Evolutionary conservation across 352 stramenopile genomes (phyloP).

Genomic region (Pythium insidiosum): DNA sequence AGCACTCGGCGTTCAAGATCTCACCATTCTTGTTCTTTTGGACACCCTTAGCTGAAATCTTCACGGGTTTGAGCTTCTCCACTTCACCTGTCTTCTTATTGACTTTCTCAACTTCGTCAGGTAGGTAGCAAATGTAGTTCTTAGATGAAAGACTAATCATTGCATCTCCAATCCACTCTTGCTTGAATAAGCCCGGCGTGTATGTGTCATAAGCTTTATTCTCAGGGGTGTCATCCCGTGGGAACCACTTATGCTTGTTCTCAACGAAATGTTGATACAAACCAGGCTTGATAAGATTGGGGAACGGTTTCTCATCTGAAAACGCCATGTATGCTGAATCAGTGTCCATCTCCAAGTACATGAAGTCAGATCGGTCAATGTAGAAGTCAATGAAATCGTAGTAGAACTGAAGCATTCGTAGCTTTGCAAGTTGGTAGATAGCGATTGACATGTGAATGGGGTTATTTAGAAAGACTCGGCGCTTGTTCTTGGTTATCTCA

Average conservation of each 20-base stretch:
- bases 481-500: constrained; percentile 11
- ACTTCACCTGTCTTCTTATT: neutral
- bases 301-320: constrained; percentile 9
- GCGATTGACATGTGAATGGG: constrained; percentile 14
- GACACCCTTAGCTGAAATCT: constrained; percentile 18
- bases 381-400: constrained; percentile 15
- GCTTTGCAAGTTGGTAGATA: constrained; percentile 16
- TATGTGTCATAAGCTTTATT: constrained; percentile 3
- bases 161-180: constrained; percentile 17
- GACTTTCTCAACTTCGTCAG: constrained; percentile 7
- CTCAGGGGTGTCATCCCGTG: constrained; percentile 5
- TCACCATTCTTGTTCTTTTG: constrained; percentile 10
- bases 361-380: constrained; percentile 11
- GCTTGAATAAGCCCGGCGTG: constrained; percentile 15
- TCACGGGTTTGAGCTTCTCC: neutral
- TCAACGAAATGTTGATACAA: constrained; percentile 10
- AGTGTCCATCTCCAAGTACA: constrained; percentile 15
- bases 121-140: constrained; percentile 21
- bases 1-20: constrained; percentile 13
- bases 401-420: constrained; percentile 18
- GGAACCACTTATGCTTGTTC: constrained; percentile 14
- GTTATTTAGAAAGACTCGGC: constrained; percentile 8
- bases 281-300: constrained; percentile 14
- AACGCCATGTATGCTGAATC: constrained; percentile 16
- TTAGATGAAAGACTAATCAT: constrained; percentile 15